Conservation (phyloP, 2,329 filamentous ascomycete genomes). For the Scorias spongiosa region DNA sequence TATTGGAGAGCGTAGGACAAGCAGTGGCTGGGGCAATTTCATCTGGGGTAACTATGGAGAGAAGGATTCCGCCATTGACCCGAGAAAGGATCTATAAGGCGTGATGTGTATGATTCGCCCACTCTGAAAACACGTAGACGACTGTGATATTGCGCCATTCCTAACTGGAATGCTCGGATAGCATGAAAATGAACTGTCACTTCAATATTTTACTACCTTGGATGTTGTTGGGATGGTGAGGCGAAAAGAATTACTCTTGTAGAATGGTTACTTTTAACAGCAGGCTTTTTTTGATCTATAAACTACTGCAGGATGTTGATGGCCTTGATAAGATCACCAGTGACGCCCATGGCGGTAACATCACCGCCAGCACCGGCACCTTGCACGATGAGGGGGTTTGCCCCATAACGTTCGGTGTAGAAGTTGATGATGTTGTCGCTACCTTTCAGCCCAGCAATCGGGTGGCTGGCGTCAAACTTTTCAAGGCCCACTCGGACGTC, state of each 20-base stretch:
- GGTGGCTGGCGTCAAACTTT: slow-evolving; percentile 66
- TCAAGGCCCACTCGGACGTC: slow-evolving; percentile 84
- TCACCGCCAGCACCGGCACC: slow-evolving; percentile 84
- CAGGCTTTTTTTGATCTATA: neutral
- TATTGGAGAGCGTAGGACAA: slow-evolving; percentile 2
- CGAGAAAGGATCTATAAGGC: slow-evolving; percentile 13
- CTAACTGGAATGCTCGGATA: no score
- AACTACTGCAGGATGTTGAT: slow-evolving; percentile 44
- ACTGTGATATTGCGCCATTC: no score
- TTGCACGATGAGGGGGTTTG: slow-evolving; percentile 84
- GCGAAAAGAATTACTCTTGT: no score
- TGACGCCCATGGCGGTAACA: slow-evolving; percentile 95
- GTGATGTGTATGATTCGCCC: no score
- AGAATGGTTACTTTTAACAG: no score
- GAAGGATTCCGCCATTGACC: slow-evolving; percentile 17
- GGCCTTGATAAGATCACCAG: slow-evolving; percentile 83
- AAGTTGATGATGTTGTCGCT: slow-evolving; percentile 99
- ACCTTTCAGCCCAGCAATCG: slow-evolving; percentile 87
- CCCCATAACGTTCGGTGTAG: slow-evolving; percentile 88
- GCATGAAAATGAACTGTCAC: no score
- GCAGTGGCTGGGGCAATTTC: slow-evolving; percentile 20
- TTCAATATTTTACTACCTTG: no score
- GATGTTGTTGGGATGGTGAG: no score
- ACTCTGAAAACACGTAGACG: no score
- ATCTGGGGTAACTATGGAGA: slow-evolving; percentile 25